These are phyloP conservation scores for Lachnellula arida DNA, from an alignment of 2,329 filamentous ascomycete species.

Conservation along the genomic window DNA sequence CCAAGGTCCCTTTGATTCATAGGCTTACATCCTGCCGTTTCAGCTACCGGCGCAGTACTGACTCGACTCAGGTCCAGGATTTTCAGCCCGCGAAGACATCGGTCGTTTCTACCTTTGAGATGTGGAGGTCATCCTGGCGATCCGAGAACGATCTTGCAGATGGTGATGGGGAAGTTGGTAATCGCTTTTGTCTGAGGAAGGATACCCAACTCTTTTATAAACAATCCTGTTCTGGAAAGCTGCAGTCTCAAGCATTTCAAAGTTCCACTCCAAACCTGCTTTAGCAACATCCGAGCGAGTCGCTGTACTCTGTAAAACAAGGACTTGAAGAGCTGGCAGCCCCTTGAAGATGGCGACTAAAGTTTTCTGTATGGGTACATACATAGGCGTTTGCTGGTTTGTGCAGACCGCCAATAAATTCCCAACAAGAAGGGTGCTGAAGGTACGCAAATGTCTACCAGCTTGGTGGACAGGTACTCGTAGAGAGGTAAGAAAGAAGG, in stretches of 20 bases:
- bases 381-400: constrained; percentile 42
- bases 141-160: constrained; percentile 34
- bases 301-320: constrained; percentile 35
- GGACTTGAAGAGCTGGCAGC: constrained; percentile 34
- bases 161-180: constrained; percentile 43
- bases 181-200: constrained; percentile 41
- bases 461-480: too few relatives aligned
- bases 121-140: constrained; percentile 12
- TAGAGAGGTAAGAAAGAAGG: too few relatives aligned
- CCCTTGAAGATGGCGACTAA: constrained; percentile 45
- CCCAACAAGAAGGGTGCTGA: constrained; percentile 11
- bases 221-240: constrained; percentile 38
- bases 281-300: constrained; percentile 37
- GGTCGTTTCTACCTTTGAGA: constrained; percentile 8
- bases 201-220: constrained; percentile 47
- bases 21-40: constrained; percentile 22
- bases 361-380: constrained; percentile 52
- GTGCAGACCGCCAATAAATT: constrained; percentile 47
- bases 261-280: constrained; percentile 37
- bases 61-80: constrained; percentile 37
- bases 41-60: constrained; percentile 36
- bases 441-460: too few relatives aligned
- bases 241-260: constrained; percentile 44
- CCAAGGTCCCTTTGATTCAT: too few relatives aligned
- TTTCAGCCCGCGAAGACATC: constrained; percentile 38